Percentiles rank a stretch among this genome's conserved stretches.
These are phyloP conservation scores for Zychaea mexicana DNA, from an alignment of 371 early-diverging fungal genomes.

Conservation along the genomic window DNA sequence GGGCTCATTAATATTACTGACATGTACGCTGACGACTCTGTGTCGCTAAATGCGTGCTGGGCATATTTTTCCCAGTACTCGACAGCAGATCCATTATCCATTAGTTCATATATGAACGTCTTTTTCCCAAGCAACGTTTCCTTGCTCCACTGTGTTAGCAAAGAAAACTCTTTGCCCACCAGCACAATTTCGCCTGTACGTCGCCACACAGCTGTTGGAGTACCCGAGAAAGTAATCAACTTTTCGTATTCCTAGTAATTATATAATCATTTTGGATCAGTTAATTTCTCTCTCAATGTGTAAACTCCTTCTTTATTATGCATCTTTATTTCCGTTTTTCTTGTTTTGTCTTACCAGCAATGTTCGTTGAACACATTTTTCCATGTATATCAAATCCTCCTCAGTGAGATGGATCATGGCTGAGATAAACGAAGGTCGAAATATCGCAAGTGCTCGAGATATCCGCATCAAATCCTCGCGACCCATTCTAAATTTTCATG, in stretches of 20 bases:
- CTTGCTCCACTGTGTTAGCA: slow-evolving; percentile 85
- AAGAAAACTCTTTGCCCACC: slow-evolving; percentile 90
- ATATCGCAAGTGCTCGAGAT: slow-evolving; percentile 85
- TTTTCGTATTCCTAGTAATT: slow-evolving; percentile 91
- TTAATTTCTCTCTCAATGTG: too few species aligned
- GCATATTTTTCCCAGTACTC: slow-evolving; percentile 93
- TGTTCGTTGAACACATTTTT: slow-evolving; percentile 91
- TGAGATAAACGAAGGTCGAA: slow-evolving; percentile 91
- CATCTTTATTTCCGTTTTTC: too few species aligned
- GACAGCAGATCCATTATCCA: slow-evolving; percentile 87
- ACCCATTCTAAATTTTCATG: slow-evolving; percentile 90
- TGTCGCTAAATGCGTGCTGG: slow-evolving; percentile 87
- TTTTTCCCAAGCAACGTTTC: slow-evolving; percentile 73
- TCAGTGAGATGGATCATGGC: slow-evolving; percentile 89
- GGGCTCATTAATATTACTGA: slow-evolving; percentile 75
- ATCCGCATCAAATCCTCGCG: slow-evolving; percentile 87
- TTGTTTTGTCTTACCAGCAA: slow-evolving; percentile 52
- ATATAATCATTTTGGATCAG: too few species aligned
- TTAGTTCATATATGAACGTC: slow-evolving; percentile 86
- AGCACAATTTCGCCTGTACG: slow-evolving; percentile 89
- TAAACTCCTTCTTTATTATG: too few species aligned
- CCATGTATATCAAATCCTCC: slow-evolving; percentile 92
- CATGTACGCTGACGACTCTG: slow-evolving; percentile 78
- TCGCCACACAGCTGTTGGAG: slow-evolving; percentile 94
- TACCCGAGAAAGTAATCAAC: slow-evolving; percentile 85